Evolutionary conservation across 768 basidiomycete species (phyloP).

Genomic region (Mycena sanguinolenta): DNA sequence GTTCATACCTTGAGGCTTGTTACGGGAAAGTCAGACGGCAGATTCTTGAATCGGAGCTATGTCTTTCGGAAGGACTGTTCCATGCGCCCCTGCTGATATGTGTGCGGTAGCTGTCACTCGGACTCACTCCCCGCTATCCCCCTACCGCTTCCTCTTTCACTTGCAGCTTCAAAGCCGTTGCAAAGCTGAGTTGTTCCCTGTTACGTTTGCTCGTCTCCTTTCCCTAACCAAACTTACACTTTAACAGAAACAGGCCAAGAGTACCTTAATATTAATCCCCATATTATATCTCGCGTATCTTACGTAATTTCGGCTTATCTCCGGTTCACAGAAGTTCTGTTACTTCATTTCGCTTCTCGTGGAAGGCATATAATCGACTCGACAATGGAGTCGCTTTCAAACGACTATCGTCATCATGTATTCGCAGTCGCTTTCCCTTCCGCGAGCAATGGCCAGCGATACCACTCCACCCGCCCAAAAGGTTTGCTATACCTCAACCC

Average conservation of each 20-base stretch:
- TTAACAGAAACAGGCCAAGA: slow-evolving; percentile 2
- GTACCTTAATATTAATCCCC: neutral
- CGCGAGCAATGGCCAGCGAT: slow-evolving; percentile 4
- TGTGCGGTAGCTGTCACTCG: neutral
- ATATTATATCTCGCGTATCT: neutral
- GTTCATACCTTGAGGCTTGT: neutral
- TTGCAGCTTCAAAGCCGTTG: neutral
- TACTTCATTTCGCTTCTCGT: neutral
- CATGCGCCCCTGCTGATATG: neutral
- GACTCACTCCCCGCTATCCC: no score
- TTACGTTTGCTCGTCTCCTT: neutral
- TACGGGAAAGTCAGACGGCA: neutral
- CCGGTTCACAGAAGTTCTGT: neutral
- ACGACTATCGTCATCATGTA: neutral
- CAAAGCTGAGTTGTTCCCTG: neutral
- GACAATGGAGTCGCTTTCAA: neutral
- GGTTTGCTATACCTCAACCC: neutral
- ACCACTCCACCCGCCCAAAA: neutral
- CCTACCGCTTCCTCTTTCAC: neutral
- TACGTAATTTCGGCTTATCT: slow-evolving; percentile 1
- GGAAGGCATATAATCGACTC: neutral
- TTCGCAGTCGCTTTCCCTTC: neutral
- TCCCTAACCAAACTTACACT: neutral
- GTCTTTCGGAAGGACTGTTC: neutral
- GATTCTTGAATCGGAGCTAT: neutral